phyloP scores from a whole-genome alignment of 2,329 filamentous ascomycete genomes.

The Nigrograna mackinnonii region DNA sequence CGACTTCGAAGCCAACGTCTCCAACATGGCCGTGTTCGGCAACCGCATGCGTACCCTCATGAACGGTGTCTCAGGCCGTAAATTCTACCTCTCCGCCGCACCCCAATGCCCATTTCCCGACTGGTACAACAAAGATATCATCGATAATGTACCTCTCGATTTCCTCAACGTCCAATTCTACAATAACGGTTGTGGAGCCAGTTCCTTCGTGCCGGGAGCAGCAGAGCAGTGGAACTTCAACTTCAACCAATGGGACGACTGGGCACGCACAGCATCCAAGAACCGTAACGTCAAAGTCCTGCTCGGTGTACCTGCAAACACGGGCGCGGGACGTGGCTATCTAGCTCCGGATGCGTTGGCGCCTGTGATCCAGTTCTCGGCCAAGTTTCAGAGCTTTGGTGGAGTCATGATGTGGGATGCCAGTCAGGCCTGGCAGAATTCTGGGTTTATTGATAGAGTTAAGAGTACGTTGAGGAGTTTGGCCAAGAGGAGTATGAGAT shows the following conservation, averaged over 20 bases:
- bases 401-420: conserved; percentile 21
- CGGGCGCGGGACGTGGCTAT: conserved; percentile 60
- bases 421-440: conserved; percentile 16
- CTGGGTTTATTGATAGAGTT: conserved; percentile 90
- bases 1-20: conserved; percentile 67
- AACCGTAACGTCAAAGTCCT: conserved; percentile 63
- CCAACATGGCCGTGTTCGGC: conserved; percentile 65
- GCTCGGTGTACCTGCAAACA: conserved; percentile 62
- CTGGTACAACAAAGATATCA: conserved; percentile 58
- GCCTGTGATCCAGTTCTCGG: conserved; percentile 56
- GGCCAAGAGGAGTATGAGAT: neutral
- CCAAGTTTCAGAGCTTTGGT: conserved; percentile 41
- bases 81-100: conserved; percentile 64
- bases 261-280: conserved; percentile 61
- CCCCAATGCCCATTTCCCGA: conserved; percentile 72
- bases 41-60: conserved; percentile 59
- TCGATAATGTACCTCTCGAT: conserved; percentile 60
- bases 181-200: conserved; percentile 66
- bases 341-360: conserved; percentile 48
- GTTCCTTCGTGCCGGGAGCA: neutral
- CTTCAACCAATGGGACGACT: conserved; percentile 66
- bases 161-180: conserved; percentile 69
- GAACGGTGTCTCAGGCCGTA: conserved; percentile 47
- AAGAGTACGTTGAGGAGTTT: conserved; percentile 86
- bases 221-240: conserved; percentile 56